Percentiles rank a stretch among this genome's conserved stretches.
Conservation (phyloP, 805 yeast species). For the Suhomyces faveliae region DNA sequence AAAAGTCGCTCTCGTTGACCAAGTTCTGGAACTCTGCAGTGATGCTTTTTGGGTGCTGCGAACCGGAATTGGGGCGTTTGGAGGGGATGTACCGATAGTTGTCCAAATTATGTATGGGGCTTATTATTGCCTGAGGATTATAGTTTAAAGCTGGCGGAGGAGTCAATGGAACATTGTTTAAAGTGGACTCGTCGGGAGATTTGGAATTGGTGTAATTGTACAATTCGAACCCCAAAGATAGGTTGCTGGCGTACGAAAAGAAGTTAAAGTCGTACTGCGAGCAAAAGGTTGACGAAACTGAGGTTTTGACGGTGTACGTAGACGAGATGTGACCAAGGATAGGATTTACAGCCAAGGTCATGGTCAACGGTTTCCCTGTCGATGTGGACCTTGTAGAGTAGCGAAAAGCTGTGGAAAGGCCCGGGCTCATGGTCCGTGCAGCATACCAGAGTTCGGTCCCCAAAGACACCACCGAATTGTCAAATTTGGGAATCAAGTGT, state of each 20-base stretch:
- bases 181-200: neutral
- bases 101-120: conserved; percentile 25
- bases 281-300: conserved; percentile 70
- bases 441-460: conserved; percentile 94
- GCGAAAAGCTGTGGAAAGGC: conserved; percentile 78
- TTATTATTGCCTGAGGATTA: conserved; percentile 12
- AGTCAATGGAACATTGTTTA: neutral
- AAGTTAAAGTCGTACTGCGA: conserved; percentile 87
- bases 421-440: conserved; percentile 79
- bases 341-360: conserved; percentile 86
- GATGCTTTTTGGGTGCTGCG: conserved; percentile 28
- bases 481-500: conserved; percentile 39
- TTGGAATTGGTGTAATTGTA: conserved; percentile 45
- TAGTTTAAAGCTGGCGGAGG: neutral
- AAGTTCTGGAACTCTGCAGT: conserved; percentile 51
- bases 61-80: neutral
- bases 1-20: conserved; percentile 53
- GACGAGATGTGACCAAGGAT: conserved; percentile 85
- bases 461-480: conserved; percentile 63
- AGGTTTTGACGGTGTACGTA: conserved; percentile 81
- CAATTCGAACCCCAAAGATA: conserved; percentile 82
- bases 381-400: conserved; percentile 83
- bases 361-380: conserved; percentile 85
- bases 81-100: conserved; percentile 23
- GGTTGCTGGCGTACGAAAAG: conserved; percentile 84